These are phyloP conservation scores for Iris macrosiphon DNA, from an alignment of 106 monocot species.

Conservation along the genomic window DNA sequence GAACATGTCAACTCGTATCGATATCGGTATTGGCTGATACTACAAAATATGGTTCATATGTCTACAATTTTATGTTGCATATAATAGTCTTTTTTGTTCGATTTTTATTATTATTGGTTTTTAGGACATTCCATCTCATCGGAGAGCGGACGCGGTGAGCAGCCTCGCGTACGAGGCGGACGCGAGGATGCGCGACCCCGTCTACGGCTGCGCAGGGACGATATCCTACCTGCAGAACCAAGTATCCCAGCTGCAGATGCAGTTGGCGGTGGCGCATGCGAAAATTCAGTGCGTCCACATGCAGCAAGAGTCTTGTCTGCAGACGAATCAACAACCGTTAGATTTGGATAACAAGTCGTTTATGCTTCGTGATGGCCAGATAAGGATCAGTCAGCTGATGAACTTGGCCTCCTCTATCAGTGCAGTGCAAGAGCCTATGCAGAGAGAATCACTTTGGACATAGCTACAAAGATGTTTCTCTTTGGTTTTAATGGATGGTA, in stretches of 20 bases:
- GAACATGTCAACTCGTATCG: too few relatives aligned
- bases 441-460: conserved; percentile 74
- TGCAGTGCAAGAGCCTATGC: conserved; percentile 38
- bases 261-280: conserved; percentile 69
- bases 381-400: conserved; percentile 32
- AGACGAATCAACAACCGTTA: too few relatives aligned
- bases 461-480: too few relatives aligned
- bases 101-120: too few relatives aligned
- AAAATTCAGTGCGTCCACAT: conserved; percentile 64
- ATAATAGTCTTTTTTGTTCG: too few relatives aligned
- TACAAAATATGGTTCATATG: too few relatives aligned
- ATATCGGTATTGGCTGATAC: too few relatives aligned
- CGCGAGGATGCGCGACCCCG: conserved; percentile 70
- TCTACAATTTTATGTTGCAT: too few relatives aligned
- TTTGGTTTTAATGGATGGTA: too few relatives aligned
- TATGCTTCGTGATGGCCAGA: conserved; percentile 20
- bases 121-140: conserved; percentile 72
- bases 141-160: conserved; percentile 71
- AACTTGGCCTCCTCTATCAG: conserved; percentile 24
- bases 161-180: conserved; percentile 85
- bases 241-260: conserved; percentile 77
- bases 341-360: conserved; percentile 13
- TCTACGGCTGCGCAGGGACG: conserved; percentile 73
- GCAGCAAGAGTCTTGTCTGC: conserved; percentile 46
- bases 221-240: conserved; percentile 75